Base-by-base conservation (phyloP, 2,329 filamentous ascomycete genomes). In the Drechslerella stenobrocha region DNA sequence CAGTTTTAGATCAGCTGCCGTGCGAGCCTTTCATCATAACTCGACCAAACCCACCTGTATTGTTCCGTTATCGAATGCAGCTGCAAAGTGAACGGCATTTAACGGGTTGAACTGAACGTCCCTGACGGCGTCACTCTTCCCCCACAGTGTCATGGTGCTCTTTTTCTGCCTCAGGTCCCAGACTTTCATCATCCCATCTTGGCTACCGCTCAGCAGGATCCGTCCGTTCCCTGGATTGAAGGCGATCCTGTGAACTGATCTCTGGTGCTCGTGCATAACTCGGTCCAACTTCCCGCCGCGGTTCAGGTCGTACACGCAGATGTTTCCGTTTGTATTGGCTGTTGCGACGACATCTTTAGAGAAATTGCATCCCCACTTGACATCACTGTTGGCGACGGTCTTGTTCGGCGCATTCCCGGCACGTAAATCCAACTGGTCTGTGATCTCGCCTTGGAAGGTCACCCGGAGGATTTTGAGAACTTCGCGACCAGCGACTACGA, bases 271-370 rank as follows among this genome's bases (percentile, higher is more conserved):
- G 20, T 70, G 57, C 26, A 73, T 45, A 22, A 70, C 69, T 2
- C 70, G 53, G 37, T 72, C 71, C 52, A 73, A 40, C 40, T 66
- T 53, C n/a, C 63, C 63, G 3, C 72, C 70, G 20, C 64, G 57
- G 30, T 71, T 72, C 9, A 70, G 52, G 50, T 73, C 72, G 44
- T 73, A 73, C 13, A 73, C 28, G 52, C 69, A 72, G 15, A 73
- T 73, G 7, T 71, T 71, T n/a, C 72, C 72, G 37, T 73, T 72
- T n/a, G 72, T 73, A 7, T 69, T 71, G 11, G 72, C 71, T 1
- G 72, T 73, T 30, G 72, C 71, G 24, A 73, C 71, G 11, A 70
- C 67, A 50, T 73, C 55, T 52, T 60, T 69, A 8, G 57, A 69
- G 26, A 61, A 69, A 15, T 61, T 50, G 22, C 67, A 66, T 9